Base-by-base conservation (phyloP, 257 asterid genomes). In the Verbena officinalis region DNA sequence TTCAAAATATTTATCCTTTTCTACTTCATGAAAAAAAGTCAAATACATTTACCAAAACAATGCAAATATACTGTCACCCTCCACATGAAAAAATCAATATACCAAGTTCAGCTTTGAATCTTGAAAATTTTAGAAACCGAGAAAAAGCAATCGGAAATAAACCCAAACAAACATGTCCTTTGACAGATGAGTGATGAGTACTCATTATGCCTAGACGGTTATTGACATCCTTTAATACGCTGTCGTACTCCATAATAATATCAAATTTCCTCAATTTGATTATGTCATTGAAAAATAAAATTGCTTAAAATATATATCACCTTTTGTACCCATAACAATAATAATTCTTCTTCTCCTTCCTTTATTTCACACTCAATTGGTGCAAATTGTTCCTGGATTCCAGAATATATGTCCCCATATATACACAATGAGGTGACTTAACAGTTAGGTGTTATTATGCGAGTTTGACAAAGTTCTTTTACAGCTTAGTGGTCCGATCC, bases 341-440 rank as follows among this genome's bases (percentile, higher is more conserved):
- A 50, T 64, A 16, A 31, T 33, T 11, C 34, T 12, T 48, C n/a
- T 23, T 10, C 23, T 34, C 40, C 8, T 65, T 52, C 40, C 62
- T 53, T 52, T 54, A 9, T 27, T 42, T 20, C 40, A 40, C 22
- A 65, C 46, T 65, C 62, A 53, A 53, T 52, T 52, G 70, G 51
- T 7, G 2, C 31, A 51, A 45, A 17, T 43, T n/a, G 21, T 40
- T 13, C 17, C 17, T 7, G 1, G 7, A 10, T 27, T 46, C n/a
- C n/a, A 20, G 14, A 30, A 44, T n/a, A 12, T 5, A 38, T 12
- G 13, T 6, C 10, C 13, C 6, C 13, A 38, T 1, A 38, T 6
- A 38, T 12, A 9, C 44, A 38, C 48, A 10, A 14, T 10, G n/a
- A n/a, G n/a, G n/a, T n/a, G n/a, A n/a, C n/a, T n/a, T n/a, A n/a